phyloP scores from a whole-genome alignment of 2,329 filamentous ascomycete genomes.

The Colletotrichum eremochloae region DNA sequence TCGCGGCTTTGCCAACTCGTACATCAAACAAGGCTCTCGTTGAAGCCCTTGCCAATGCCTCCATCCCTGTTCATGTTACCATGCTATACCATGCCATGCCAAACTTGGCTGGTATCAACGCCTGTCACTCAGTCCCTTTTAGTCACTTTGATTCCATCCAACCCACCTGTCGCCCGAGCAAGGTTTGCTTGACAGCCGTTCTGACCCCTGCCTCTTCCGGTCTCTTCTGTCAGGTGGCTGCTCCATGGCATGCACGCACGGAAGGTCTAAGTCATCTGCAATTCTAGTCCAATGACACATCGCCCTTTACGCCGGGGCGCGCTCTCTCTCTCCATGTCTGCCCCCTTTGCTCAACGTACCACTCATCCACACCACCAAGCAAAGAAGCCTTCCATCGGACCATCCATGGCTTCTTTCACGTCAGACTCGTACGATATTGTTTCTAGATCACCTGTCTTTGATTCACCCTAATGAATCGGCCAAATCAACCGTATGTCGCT shows the following conservation, averaged over 20 bases:
- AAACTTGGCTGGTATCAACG: neutral
- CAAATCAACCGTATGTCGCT: slow-evolving; percentile 35
- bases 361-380: slow-evolving; percentile 34
- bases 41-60: neutral
- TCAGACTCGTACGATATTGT: slow-evolving; percentile 43
- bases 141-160: slow-evolving; percentile 9
- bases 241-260: slow-evolving; percentile 17
- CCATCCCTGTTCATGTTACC: neutral
- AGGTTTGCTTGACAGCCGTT: slow-evolving; percentile 22
- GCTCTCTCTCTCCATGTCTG: slow-evolving; percentile 19
- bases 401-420: slow-evolving; percentile 34
- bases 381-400: slow-evolving; percentile 37
- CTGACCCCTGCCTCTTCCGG: neutral
- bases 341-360: slow-evolving; percentile 28
- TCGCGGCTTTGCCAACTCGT: slow-evolving; percentile 20
- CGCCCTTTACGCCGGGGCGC: neutral
- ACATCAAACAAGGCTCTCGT: slow-evolving; percentile 10
- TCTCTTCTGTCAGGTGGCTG: slow-evolving; percentile 15
- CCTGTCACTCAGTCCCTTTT: slow-evolving; percentile 8
- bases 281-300: slow-evolving; percentile 23
- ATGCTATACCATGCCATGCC: neutral
- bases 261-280: slow-evolving; percentile 26
- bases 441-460: slow-evolving; percentile 43
- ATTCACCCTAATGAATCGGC: slow-evolving; percentile 18
- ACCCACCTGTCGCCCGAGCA: slow-evolving; percentile 32